These are phyloP conservation scores for Fraxinus paxiana DNA, from an alignment of 305 asterid genomes.

Conservation along the genomic window DNA sequence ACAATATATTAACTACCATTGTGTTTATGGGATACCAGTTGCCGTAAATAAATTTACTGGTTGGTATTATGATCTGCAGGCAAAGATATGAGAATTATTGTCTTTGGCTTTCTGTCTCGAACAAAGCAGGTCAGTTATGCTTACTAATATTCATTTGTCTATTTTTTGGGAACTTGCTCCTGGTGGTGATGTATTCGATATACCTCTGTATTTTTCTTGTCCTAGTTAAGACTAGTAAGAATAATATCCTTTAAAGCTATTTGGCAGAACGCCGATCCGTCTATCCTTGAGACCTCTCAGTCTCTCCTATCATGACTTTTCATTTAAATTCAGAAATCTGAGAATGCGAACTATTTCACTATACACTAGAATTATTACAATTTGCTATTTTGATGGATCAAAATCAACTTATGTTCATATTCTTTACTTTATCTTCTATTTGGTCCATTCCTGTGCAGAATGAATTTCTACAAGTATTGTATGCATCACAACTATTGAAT, in stretches of 20 bases:
- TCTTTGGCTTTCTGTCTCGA: slow-evolving; percentile 88
- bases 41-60: slow-evolving; percentile 13
- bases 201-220: slow-evolving; percentile 7
- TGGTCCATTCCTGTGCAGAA: not conserved
- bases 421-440: not conserved
- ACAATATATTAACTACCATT: not conserved
- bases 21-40: slow-evolving; percentile 12
- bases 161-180: slow-evolving; percentile 14
- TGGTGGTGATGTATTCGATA: slow-evolving; percentile 10
- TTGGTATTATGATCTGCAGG: slow-evolving; percentile 47
- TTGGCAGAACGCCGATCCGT: not conserved
- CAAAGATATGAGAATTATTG: slow-evolving; percentile 90
- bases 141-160: slow-evolving; percentile 20
- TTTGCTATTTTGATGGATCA: not conserved
- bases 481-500: not conserved
- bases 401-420: not conserved
- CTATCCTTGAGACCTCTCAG: not conserved
- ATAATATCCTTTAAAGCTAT: not conserved
- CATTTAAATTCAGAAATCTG: not conserved
- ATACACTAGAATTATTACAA: not conserved
- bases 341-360: not conserved
- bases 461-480: not conserved
- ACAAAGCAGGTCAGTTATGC: slow-evolving; percentile 71
- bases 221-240: slow-evolving; percentile 8
- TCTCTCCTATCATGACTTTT: not conserved